Base-by-base conservation (phyloP, 768 basidiomycete species). In the Harrya chromipes region DNA sequence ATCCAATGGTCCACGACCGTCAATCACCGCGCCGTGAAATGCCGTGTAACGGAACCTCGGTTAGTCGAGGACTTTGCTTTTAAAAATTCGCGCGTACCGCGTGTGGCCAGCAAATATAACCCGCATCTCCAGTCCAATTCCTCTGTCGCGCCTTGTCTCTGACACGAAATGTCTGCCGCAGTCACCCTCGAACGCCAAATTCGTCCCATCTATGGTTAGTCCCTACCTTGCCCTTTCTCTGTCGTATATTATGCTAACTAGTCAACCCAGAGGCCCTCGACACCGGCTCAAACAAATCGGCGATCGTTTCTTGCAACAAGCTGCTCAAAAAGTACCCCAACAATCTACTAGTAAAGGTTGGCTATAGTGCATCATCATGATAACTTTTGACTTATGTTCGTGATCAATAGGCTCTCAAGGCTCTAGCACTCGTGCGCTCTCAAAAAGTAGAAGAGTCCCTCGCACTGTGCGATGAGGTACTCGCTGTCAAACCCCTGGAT, bases 391-490 rank as follows among this genome's bases (percentile, higher is more conserved):
- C 46, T 40, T 50, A 59, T 52, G 33, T 49, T 43, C 43, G 46
- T 57, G 60, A 29, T 50, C 42, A 40, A 38, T 60, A 92, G 90
- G 79, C 91, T 50, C 71, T 93, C 53, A 93, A 93, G 73, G 84
- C 87, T 37, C 80, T 93, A 47, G 90, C 90, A 5, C 78, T 92
- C 4, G 83, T 90, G 43, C 85, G 90, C 47, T 82, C 82, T 10
- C 87, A 90, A 70, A 93, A 92, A 68, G 81, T 90, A 23, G 91
- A 93, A 58, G 90, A 93, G 58, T 83, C 89, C 4, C 75, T 90
- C 27, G 70, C 78, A 9, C 66, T 92, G 9, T 90, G 87, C 59
- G 90, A 93, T 57, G 87, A 92, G 64, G 81, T 93, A 26, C 76
- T 93, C 23, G 81, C 82, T 6, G 65, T 74, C 40, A 89, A 86